Evolutionary conservation across 257 asterid species (phyloP), one percentile per base, ranked within the genome.

Genomic region (Capsicum pubescens): DNA sequence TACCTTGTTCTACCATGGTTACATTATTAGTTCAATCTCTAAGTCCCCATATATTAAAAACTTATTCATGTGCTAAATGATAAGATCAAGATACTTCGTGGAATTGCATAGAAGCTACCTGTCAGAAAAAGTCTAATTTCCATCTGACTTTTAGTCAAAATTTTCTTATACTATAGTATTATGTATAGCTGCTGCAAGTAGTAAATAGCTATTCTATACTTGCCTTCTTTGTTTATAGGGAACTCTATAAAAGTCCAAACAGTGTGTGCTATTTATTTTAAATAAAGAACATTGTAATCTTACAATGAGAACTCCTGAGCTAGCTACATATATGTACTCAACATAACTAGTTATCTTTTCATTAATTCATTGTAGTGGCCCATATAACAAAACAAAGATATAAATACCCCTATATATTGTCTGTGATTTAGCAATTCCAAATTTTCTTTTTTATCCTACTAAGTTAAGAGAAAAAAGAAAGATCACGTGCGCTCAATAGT

Each of bases 71-170:
- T 71, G 58, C 80, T 46, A 46, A 17, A n/a, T 17, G 79, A 70
- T 44, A 42, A 70, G 79, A 42, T 42, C 15, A 42, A 70, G 79
- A 17, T 9, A 16, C 35, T 17, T 42, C 4, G 9, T 68, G 52
- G 7, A 68, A 36, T 36, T 67, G 76, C 7, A 67, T 67, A 36
- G 52, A 68, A 68, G 3, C 0, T 68, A 14, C 13, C 7, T 36
- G 76, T 70, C 78, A 70, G 78, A 9, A 69, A 16, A 70, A 70
- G 56, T 70, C 35, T 17, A 16, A 70, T 68, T 15, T 68, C 13
- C 8, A 1, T 68, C 7, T 2, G 35, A 70, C 32, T 26, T 26
- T 26, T 26, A 70, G 78, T 70, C 78, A 70, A 70, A 15, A 17
- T 69, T 42, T 19, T 61, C 12, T 6, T 67, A 55, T 15, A 36